Conservation (phyloP, 139 green algal genomes). For the Auxenochlorella protothecoides region DNA sequence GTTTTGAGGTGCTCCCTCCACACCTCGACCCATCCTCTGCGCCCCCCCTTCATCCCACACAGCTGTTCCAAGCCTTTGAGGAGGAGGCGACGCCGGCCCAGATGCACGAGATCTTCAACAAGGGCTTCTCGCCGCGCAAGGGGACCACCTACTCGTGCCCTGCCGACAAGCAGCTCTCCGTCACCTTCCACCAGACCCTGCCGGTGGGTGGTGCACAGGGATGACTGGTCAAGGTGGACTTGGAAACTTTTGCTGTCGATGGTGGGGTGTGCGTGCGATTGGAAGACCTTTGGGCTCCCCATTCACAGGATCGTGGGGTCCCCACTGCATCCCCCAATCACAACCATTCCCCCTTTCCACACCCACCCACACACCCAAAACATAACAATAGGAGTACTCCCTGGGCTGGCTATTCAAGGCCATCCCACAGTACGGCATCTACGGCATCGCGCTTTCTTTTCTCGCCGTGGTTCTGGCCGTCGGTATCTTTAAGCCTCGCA, state of each 20-base stretch:
- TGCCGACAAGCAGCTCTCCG: conserved; percentile 42
- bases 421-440: conserved; percentile 18
- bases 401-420: conserved; percentile 15
- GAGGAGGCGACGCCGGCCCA: conserved; percentile 23
- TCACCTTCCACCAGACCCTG: conserved; percentile 50
- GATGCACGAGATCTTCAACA: background rate
- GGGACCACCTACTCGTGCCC: conserved; percentile 45
- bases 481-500: conserved; percentile 47
- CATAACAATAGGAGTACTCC: conserved; percentile 4
- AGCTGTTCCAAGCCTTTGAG: conserved; percentile 72
- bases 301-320: too few relatives aligned
- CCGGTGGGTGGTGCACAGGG: background rate
- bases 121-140: background rate
- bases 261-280: too few relatives aligned
- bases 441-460: conserved; percentile 37
- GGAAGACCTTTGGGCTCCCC: too few relatives aligned
- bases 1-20: too few relatives aligned
- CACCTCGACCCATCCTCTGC: too few relatives aligned
- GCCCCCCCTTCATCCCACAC: background rate
- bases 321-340: background rate
- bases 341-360: background rate
- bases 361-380: background rate
- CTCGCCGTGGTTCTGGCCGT: conserved; percentile 39
- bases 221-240: too few relatives aligned
- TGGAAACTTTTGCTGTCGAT: too few relatives aligned